These are phyloP conservation scores for Babesia divergens DNA, from an alignment of 169 alveolate genomes.

Conservation along the genomic window DNA sequence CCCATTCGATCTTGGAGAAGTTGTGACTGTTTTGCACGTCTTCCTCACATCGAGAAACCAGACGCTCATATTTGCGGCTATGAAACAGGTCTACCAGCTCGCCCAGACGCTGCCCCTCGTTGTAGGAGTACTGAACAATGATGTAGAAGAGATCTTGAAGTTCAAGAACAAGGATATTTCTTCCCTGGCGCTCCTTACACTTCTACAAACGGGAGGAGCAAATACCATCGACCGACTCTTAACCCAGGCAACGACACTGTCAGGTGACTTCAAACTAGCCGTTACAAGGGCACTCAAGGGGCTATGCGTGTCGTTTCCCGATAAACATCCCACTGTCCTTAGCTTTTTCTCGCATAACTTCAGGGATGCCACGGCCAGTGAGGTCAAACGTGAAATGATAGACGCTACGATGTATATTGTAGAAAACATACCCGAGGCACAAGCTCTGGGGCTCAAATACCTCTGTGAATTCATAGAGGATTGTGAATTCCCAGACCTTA, in stretches of 20 bases:
- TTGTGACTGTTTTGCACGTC: slow-evolving; percentile 5
- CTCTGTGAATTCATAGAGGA: slow-evolving; percentile 97
- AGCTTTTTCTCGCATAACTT: slow-evolving; percentile 87
- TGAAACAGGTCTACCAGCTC: slow-evolving; percentile 61
- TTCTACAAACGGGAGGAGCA: slow-evolving; percentile 94
- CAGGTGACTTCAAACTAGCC: slow-evolving; percentile 88
- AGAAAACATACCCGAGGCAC: slow-evolving; percentile 74
- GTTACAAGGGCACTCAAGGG: slow-evolving; percentile 88
- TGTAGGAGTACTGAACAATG: slow-evolving; percentile 68
- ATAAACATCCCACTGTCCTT: slow-evolving; percentile 85
- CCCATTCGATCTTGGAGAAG: slow-evolving; percentile 21
- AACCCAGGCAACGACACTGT: slow-evolving; percentile 74
- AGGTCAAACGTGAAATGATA: slow-evolving; percentile 86
- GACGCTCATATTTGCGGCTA: slow-evolving; percentile 45
- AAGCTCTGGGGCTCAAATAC: slow-evolving; percentile 84
- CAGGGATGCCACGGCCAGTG: slow-evolving; percentile 88
- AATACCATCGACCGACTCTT: slow-evolving; percentile 89
- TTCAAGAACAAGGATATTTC: slow-evolving; percentile 90
- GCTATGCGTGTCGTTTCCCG: slow-evolving; percentile 89
- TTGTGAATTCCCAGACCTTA: slow-evolving; percentile 91
- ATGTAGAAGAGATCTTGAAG: slow-evolving; percentile 87
- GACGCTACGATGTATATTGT: slow-evolving; percentile 90
- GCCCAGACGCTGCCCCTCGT: slow-evolving; percentile 67
- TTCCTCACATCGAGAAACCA: slow-evolving; percentile 42
- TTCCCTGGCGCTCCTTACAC: slow-evolving; percentile 91